These are phyloP conservation scores for Aspergillus funiculosus DNA, from an alignment of 495 filamentous ascomycete genomes.

Conservation along the genomic window DNA sequence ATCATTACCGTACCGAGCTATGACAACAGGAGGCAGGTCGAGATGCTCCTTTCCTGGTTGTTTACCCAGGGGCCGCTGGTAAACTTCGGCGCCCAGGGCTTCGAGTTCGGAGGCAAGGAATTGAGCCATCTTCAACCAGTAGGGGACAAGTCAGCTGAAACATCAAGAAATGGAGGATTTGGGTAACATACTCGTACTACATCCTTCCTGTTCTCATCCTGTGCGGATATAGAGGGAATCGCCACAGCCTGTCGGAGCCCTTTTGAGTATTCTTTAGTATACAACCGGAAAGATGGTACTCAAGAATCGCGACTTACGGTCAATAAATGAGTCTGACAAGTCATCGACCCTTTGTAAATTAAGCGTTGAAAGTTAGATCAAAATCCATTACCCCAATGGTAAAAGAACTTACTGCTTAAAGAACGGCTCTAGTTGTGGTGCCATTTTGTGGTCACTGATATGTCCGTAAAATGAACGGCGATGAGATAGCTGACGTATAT, in stretches of 20 bases:
- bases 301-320: constrained; percentile 48
- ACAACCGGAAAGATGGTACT: neutral
- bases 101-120: constrained; percentile 80
- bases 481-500: constrained; percentile 13
- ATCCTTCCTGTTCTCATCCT: constrained; percentile 78
- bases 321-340: constrained; percentile 77
- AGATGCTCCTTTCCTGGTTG: constrained; percentile 86
- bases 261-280: constrained; percentile 16
- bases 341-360: constrained; percentile 59
- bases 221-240: constrained; percentile 91
- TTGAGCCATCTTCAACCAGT: constrained; percentile 69
- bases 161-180: neutral
- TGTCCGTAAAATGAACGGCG: constrained; percentile 41
- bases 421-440: constrained; percentile 73
- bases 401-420: constrained; percentile 62
- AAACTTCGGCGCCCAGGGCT: constrained; percentile 75
- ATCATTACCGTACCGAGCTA: constrained; percentile 87
- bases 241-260: constrained; percentile 83
- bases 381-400: neutral
- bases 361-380: neutral
- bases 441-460: constrained; percentile 60
- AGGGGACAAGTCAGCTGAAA: constrained; percentile 5
- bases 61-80: constrained; percentile 77
- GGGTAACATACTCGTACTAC: constrained; percentile 59
- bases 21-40: constrained; percentile 84